phyloP scores from a whole-genome alignment of 305 asterid genomes.

The Lippia alba region DNA sequence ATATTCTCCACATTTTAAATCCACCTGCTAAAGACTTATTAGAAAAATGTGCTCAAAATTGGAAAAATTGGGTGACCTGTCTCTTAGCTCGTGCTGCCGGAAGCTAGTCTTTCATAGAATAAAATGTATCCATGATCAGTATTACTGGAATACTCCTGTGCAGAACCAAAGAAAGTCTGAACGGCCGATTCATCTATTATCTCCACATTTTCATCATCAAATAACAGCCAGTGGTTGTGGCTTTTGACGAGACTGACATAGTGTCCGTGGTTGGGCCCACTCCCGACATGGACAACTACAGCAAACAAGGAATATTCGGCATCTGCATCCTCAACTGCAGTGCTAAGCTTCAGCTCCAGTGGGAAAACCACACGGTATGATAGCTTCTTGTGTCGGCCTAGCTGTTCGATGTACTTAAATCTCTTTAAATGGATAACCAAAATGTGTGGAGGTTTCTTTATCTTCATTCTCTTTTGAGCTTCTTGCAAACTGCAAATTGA shows the following conservation, averaged over 20 bases:
- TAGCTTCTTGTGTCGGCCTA: constrained; percentile 63
- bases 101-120: constrained; percentile 61
- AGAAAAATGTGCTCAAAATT: constrained; percentile 33
- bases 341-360: constrained; percentile 64
- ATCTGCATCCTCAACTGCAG: constrained; percentile 60
- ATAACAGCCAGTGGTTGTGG: constrained; percentile 71
- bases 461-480: constrained; percentile 49
- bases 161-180: constrained; percentile 70
- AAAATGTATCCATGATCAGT: constrained; percentile 78
- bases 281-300: constrained; percentile 70
- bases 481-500: constrained; percentile 62
- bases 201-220: constrained; percentile 72
- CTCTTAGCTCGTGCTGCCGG: constrained; percentile 44
- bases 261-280: constrained; percentile 76
- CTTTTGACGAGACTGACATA: constrained; percentile 74
- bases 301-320: constrained; percentile 65
- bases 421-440: constrained; percentile 77
- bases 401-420: constrained; percentile 69
- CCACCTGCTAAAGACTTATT: constrained; percentile 31
- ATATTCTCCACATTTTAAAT: constrained; percentile 37
- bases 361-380: constrained; percentile 73
- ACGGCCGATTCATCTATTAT: constrained; percentile 72
- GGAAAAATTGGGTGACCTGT: constrained; percentile 3
- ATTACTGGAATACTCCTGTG: constrained; percentile 70
- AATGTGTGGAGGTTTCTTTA: constrained; percentile 64